Evolutionary conservation across 441 rosid genomes (phyloP), one percentile per base, ranked within the genome.

Genomic region (Erysimum cheiri): DNA sequence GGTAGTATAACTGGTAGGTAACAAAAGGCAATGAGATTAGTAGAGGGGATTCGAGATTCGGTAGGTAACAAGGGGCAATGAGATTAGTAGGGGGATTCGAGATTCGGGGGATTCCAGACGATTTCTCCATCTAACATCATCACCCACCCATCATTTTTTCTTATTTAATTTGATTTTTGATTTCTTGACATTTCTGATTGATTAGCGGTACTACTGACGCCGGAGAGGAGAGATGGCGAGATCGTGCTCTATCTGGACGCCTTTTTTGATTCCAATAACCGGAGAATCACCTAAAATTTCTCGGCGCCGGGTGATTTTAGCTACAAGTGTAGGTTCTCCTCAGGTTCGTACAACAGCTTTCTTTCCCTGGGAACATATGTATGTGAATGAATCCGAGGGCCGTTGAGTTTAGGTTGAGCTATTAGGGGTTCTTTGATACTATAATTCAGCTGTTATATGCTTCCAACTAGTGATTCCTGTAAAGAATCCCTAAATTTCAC

Each of bases 191-290:
- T 28, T 17, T 49, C 43, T 2, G 67, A 35, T 57, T 44, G 56
- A 44, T 35, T 57, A 41, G 15, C 33, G 44, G 62, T 3, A 44
- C n/a, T 32, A 46, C 57, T 8, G 6, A 35, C 36, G 24, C 50
- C 69, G 63, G 63, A 67, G 68, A 66, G 50, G 43, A 67, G 37
- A 52, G 68, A 74, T 69, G 78, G 78, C 73, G 78, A 61, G 52
- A 62, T 68, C 69, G 44, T 68, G 70, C 70, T 68, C 46, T 29
- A 36, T 64, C 8, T 69, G 61, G 71, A 64, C 24, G 22, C 67
- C 79, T 41, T 17, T 69, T 48, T 33, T 69, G 49, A 56, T 10
- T 56, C 61, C 71, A 60, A 12, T 55, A 0, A 62, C 59, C 11
- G 78, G 70, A 29, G 73, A 68, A 4, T 36, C 78, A 46, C 46